Evolutionary conservation across 371 early-diverging fungal species (phyloP), one percentile per base, ranked within the genome.

Genomic region (Mucor sp.): DNA sequence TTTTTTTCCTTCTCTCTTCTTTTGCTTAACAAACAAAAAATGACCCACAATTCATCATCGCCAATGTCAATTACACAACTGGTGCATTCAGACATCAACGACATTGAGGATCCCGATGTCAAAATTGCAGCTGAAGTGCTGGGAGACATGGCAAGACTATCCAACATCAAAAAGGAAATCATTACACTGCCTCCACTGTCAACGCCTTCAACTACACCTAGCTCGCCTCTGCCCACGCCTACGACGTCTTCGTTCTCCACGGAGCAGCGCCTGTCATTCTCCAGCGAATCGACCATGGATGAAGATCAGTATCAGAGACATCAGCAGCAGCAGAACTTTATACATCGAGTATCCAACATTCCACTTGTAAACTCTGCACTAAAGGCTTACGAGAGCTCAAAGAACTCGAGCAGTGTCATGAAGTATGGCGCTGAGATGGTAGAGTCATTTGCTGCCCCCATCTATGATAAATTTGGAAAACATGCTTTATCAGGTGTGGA

Each of bases 321-420:
- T 21, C n/a, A 35, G n/a, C 66, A 60, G 47, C 65, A 68, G 28
- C 55, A 62, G n/a, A 60, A 84, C 67, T 92, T 94, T 50, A 88
- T 94, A 60, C 77, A 83, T 60, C 85, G 94, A 25, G 90, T 94
- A 58, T 87, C 93, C 65, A 89, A 84, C 67, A 84, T 93, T n/a
- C 93, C 94, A 0, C 43, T 95, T 11, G 92, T 96, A 41, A 91
- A 89, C 69, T 85, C 89, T 7, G 89, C 93, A 4, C 63, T 94
- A n/a, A 82, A 80, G 21, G 90, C 87, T 4, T 95, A 94, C 68
- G 92, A 91, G 66, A 84, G 84, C 21, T 88, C 91, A 55, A 92
- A 92, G 74, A 90, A 90, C 58, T 86, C 85, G 32, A 90, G 83
- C 67, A 72, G 75, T 50, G 82, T 95, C 11, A 64, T 76, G 47